Evolutionary conservation across 148 eudicot genomes (phyloP), one percentile per base, ranked within the genome.

Genomic region (Rheum nobile): DNA sequence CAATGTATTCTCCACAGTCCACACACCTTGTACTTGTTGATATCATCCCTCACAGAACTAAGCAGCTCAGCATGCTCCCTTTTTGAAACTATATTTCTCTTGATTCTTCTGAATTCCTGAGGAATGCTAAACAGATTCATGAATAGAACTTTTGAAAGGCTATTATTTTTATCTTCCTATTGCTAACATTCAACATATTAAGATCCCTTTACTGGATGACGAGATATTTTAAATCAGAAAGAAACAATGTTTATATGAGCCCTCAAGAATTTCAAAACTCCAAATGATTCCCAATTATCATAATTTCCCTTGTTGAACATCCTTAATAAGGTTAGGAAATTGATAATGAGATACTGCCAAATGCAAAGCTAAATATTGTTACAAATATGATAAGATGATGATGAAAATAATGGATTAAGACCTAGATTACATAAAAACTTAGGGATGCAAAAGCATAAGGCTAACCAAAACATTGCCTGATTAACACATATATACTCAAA

Each of bases 31-130:
- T 88, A 91, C 83, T 91, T 97, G 47, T 93, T 94, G 81, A 94
- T 94, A 77, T 91, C 96, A 87, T 94, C 97, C 80, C 98, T 83
- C 71, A 94, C 97, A 78, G 98, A 94, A 77, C 88, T 88, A 41
- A 94, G 96, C 70, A 94, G 98, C 84, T 94, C 98, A 29, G 96
- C 97, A 72, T 91, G 97, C 82, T 94, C 98, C 82, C 80, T 88
- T 96, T 91, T 94, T 43, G 97, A 88, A 71, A 82, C 88, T 78
- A 94, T 91, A 79, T 91, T 94, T 71, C 98, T 96, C 80, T 89
- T 94, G 71, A 83, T 94, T 59, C 98, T 86, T 85, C 88, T 86
- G 79, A 89, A 94, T 79, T 91, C 96, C 97, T 91, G 31, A 81
- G 73, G 71, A 75, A 83, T 42, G 19, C 16, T 19, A 79, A 75